phyloP scores from a whole-genome alignment of 75 land plant genomes.

The Azolla pinnata region DNA sequence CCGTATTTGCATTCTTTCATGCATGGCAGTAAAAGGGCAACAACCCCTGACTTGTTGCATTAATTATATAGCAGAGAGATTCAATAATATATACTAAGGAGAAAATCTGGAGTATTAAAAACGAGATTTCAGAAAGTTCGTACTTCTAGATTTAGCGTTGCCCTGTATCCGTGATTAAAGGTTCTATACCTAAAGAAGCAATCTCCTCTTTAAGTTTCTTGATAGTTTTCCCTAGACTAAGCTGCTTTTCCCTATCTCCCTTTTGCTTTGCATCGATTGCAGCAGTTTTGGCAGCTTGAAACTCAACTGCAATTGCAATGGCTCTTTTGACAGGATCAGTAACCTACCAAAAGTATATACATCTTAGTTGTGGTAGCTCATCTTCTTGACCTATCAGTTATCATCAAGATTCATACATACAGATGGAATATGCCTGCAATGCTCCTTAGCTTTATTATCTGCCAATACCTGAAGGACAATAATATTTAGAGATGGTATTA shows the following conservation, averaged over 20 bases:
- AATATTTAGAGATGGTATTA: too few species aligned
- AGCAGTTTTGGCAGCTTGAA: slow-evolving; percentile 52
- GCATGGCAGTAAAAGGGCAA: too few species aligned
- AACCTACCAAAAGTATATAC: slow-evolving; percentile 26
- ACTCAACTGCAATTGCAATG: slow-evolving; percentile 43
- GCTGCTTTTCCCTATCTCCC: slow-evolving; percentile 63
- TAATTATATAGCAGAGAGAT: too few species aligned
- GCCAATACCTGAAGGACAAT: slow-evolving; percentile 17
- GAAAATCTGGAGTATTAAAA: too few species aligned
- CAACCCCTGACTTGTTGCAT: too few species aligned
- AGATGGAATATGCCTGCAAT: slow-evolving; percentile 10
- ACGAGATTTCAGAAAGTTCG: too few species aligned
- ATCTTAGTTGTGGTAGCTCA: too few species aligned
- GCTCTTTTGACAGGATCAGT: slow-evolving; percentile 34
- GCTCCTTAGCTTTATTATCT: slow-evolving; percentile 14
- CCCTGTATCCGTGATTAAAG: too few species aligned
- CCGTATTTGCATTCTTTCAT: too few species aligned
- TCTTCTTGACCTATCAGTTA: too few species aligned
- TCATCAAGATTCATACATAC: slow-evolving; percentile 8
- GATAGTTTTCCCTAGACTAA: slow-evolving; percentile 46
- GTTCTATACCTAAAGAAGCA: slow-evolving; percentile 47
- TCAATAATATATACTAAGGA: too few species aligned
- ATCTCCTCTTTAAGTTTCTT: slow-evolving; percentile 67
- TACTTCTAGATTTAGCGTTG: too few species aligned
- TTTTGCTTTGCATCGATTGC: slow-evolving; percentile 68